Conservation (phyloP, 1,284 basidiomycete species). For the Pyrrhoderma noxium region DNA sequence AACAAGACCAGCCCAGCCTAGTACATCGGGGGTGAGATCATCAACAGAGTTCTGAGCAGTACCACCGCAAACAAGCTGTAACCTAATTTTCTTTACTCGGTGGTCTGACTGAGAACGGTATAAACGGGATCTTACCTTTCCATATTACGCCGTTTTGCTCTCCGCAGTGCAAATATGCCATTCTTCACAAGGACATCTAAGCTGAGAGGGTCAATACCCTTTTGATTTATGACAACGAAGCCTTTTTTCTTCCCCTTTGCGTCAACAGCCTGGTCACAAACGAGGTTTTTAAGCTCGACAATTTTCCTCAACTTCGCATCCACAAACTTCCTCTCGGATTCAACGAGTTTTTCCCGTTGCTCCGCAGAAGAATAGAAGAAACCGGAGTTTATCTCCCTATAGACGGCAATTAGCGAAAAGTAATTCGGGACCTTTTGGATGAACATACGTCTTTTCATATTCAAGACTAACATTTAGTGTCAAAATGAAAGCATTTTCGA, state of each 20-base stretch:
- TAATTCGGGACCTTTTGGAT: slow-evolving; percentile 8
- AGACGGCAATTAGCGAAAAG: slow-evolving; percentile 9
- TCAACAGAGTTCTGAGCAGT: slow-evolving; percentile 97
- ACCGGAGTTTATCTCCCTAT: slow-evolving; percentile 95
- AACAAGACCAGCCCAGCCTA: slow-evolving; percentile 96
- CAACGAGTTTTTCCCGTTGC: slow-evolving; percentile 97
- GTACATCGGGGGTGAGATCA: slow-evolving; percentile 83
- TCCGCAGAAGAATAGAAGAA: slow-evolving; percentile 99
- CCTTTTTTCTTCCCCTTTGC: slow-evolving; percentile 73
- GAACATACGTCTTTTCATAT: slow-evolving; percentile 95
- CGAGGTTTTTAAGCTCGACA: slow-evolving; percentile 92
- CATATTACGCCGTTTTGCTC: slow-evolving; percentile 98
- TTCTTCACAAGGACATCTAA: slow-evolving; percentile 96
- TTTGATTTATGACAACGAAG: slow-evolving; percentile 98
- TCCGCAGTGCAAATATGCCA: slow-evolving; percentile 89
- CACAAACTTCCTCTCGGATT: slow-evolving; percentile 91
- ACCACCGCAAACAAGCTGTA: slow-evolving; percentile 94
- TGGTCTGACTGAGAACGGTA: slow-evolving; percentile 13
- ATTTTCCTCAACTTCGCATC: slow-evolving; percentile 97
- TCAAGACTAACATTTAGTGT: slow-evolving; percentile 98
- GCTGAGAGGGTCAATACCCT: slow-evolving; percentile 97
- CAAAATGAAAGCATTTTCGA: slow-evolving; percentile 94
- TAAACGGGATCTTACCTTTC: slow-evolving; percentile 58
- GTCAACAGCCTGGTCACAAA: slow-evolving; percentile 89
- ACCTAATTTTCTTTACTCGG: slow-evolving; percentile 35